Evolutionary conservation across 2,329 filamentous ascomycete genomes (phyloP).

Genomic region (Nothophaeocryptopus gaeumannii): DNA sequence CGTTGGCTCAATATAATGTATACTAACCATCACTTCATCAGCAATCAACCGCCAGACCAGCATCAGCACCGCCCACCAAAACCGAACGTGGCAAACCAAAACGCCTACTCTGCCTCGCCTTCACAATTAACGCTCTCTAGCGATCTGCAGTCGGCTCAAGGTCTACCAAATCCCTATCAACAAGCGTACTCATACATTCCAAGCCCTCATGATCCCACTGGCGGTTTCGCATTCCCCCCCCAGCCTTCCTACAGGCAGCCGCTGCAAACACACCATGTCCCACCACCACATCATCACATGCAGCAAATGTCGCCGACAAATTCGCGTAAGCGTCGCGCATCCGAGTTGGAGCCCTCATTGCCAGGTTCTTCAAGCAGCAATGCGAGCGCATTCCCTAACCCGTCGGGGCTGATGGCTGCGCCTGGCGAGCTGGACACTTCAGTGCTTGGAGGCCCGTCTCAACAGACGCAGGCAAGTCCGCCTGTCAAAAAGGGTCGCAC

Average conservation of each 20-base stretch:
- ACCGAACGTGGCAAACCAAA: slow-evolving; percentile 33
- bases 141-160: slow-evolving; percentile 25
- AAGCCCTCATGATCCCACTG: slow-evolving; percentile 28
- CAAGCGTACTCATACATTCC: slow-evolving; percentile 29
- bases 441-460: slow-evolving; percentile 29
- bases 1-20: slow-evolving; percentile 12
- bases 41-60: slow-evolving; percentile 42
- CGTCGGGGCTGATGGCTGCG: slow-evolving; percentile 27
- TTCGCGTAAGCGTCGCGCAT: slow-evolving; percentile 37
- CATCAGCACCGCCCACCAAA: slow-evolving; percentile 48
- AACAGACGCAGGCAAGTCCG: slow-evolving; percentile 40
- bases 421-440: slow-evolving; percentile 16
- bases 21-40: slow-evolving; percentile 24
- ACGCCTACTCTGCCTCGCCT: slow-evolving; percentile 38
- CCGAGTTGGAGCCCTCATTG: slow-evolving; percentile 31
- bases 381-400: slow-evolving; percentile 29
- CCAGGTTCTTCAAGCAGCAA: slow-evolving; percentile 33
- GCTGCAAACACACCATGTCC: slow-evolving; percentile 34
- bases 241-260: slow-evolving; percentile 28
- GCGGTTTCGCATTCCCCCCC: slow-evolving; percentile 29
- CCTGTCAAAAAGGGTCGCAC: slow-evolving; percentile 89
- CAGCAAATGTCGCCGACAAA: slow-evolving; percentile 33
- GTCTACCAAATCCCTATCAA: slow-evolving; percentile 32
- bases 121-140: slow-evolving; percentile 36
- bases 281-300: slow-evolving; percentile 35